phyloP scores from a whole-genome alignment of 345 rosid species.

The Garcia nutans region DNA sequence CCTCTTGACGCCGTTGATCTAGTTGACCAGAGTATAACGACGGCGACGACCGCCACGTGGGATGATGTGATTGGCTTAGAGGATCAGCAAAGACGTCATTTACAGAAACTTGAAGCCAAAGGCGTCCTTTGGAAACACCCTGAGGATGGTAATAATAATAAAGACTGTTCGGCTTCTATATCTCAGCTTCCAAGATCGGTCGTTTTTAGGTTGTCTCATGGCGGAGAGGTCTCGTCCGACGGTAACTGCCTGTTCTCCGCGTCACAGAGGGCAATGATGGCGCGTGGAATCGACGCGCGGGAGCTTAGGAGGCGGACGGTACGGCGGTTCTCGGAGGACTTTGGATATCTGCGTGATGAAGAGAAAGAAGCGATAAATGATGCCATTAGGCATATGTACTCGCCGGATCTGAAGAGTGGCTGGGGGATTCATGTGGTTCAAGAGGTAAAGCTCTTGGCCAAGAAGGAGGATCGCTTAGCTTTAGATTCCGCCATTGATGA shows the following conservation, averaged over 20 bases:
- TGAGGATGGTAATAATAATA: slow-evolving; percentile 22
- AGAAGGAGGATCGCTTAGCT: slow-evolving; percentile 61
- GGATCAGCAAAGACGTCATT: slow-evolving; percentile 81
- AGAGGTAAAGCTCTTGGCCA: slow-evolving; percentile 80
- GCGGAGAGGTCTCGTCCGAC: slow-evolving; percentile 92
- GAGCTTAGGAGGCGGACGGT: slow-evolving; percentile 69
- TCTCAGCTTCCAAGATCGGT: slow-evolving; percentile 33
- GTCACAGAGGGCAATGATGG: slow-evolving; percentile 65
- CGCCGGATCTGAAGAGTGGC: slow-evolving; percentile 96
- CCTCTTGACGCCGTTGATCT: slow-evolving; percentile 51
- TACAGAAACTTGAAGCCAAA: slow-evolving; percentile 63
- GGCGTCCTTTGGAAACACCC: slow-evolving; percentile 96
- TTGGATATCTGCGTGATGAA: slow-evolving; percentile 55
- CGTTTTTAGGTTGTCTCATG: slow-evolving; percentile 79
- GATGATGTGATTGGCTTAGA: slow-evolving; percentile 80
- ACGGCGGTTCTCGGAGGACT: slow-evolving; percentile 62
- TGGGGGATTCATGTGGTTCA: slow-evolving; percentile 98
- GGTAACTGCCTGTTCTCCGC: slow-evolving; percentile 99
- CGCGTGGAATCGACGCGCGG: slow-evolving; percentile 73
- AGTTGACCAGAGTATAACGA: slow-evolving; percentile 38
- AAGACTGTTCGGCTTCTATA: slow-evolving; percentile 20
- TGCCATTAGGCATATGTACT: slow-evolving; percentile 79
- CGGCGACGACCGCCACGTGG: slow-evolving; percentile 44
- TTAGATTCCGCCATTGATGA: slow-evolving; percentile 79
- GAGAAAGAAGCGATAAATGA: slow-evolving; percentile 49